Base-by-base conservation (phyloP, 371 early-diverging fungal genomes). In the Scutellospora calospora region DNA sequence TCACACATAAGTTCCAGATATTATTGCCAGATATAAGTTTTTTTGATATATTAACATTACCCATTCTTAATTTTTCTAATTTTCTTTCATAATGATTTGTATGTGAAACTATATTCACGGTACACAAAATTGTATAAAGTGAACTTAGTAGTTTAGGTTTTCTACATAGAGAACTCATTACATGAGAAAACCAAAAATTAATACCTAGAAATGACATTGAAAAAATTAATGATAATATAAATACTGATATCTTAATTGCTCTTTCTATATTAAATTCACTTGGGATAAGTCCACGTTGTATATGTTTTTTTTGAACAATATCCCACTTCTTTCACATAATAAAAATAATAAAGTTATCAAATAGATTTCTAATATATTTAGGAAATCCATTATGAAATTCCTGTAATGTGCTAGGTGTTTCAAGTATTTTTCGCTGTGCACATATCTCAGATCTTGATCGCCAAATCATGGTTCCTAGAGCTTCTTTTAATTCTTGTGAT, bases 261-360 rank as follows among this genome's bases (percentile, higher is more conserved):
- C 12, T 14, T 18, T 0, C 6, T 22, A 11, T 8, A 35, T 62
- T 38, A 45, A 62, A 41, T 4, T 16, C 11, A 12, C 14, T 62
- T 49, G 18, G 2, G n/a, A 33, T 20, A 14, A 27, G 49, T 12
- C 41, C 41, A 27, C 63, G 20, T 62, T 45, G 41, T 33, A 62
- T 76, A 62, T 49, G 9, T 29, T 60, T 76, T 76, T 45, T 62
- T 12, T 62, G 35, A 14, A 45, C 20, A 25, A 76, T 18, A 14
- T 59, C 25, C 22, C 31, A n/a, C 49, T 62, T 76, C 14, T 76
- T 76, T 27, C 38, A 3, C 25, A 20, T 5, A 62, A 76, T 35
- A 31, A n/a, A 20, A 52, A 18, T 27, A 27, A 76, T 76, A 8
- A 76, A 16, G 12, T 4, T 62, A 45, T 76, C 31, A 76, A 76